Evolutionary conservation across 352 stramenopile genomes (phyloP).

Genomic region (Blastocystis sp.): DNA sequence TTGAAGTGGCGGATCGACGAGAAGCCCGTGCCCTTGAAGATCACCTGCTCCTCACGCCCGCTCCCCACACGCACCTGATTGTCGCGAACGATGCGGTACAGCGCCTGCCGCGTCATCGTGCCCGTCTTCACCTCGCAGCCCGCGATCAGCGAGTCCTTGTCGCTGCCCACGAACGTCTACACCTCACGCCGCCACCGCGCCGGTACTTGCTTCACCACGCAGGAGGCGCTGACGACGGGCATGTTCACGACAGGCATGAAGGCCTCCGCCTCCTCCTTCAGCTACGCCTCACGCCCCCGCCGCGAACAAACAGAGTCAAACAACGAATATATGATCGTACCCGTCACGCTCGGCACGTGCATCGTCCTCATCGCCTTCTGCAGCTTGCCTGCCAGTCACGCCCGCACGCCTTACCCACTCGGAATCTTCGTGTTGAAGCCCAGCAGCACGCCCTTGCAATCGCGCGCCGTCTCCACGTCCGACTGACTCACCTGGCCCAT

Average conservation of each 20-base stretch:
- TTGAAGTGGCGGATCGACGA: conserved; percentile 81
- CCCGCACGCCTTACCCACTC: conserved; percentile 75
- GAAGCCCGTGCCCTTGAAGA: conserved; percentile 62
- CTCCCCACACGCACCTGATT: neutral
- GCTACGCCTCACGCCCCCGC: conserved; percentile 77
- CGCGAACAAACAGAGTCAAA: conserved; percentile 75
- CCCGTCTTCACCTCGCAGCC: conserved; percentile 28
- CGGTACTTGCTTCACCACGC: conserved; percentile 1
- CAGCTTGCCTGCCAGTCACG: conserved; percentile 9
- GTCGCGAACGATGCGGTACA: conserved; percentile 41
- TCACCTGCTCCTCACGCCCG: neutral
- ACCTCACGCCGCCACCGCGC: neutral
- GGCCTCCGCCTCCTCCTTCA: conserved; percentile 79
- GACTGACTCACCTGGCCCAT: conserved; percentile 78
- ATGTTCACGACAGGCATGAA: conserved; percentile 81
- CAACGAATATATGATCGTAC: conserved; percentile 66
- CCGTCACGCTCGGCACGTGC: conserved; percentile 12
- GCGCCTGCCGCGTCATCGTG: conserved; percentile 1
- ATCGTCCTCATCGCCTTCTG: conserved; percentile 34
- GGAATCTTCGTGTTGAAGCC: conserved; percentile 83
- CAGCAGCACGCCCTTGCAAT: conserved; percentile 81
- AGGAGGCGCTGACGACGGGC: neutral
- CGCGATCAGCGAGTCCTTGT: conserved; percentile 42
- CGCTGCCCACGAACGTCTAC: conserved; percentile 34
- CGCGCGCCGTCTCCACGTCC: conserved; percentile 81